phyloP scores from a whole-genome alignment of 768 basidiomycete genomes.

The Hygrocybe punicea region DNA sequence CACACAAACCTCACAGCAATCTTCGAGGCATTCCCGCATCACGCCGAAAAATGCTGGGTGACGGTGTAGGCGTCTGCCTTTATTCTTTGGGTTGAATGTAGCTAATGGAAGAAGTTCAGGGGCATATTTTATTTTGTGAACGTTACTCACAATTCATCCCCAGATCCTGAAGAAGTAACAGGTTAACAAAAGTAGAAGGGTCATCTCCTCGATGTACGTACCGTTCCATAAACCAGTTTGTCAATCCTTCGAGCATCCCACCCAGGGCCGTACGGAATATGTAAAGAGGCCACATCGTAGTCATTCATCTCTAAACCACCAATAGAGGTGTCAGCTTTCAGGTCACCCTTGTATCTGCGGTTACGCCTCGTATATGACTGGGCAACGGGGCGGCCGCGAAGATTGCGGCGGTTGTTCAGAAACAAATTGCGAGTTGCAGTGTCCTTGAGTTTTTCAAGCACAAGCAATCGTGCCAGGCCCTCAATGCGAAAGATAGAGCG shows the following conservation, averaged over 20 bases:
- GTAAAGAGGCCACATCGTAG: slow-evolving; percentile 52
- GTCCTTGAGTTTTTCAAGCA: slow-evolving; percentile 54
- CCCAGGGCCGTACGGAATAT: slow-evolving; percentile 60
- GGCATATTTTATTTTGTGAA: no score
- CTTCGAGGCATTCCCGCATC: slow-evolving; percentile 53
- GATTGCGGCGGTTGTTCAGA: slow-evolving; percentile 44
- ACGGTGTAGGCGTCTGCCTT: slow-evolving; percentile 55
- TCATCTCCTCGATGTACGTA: slow-evolving; percentile 21
- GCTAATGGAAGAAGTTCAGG: slow-evolving; percentile 32
- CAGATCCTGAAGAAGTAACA: slow-evolving; percentile 41
- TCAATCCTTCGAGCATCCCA: slow-evolving; percentile 57
- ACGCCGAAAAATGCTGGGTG: slow-evolving; percentile 64
- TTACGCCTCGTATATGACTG: slow-evolving; percentile 30
- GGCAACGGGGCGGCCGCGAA: slow-evolving; percentile 48
- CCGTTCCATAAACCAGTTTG: slow-evolving; percentile 56
- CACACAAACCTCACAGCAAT: slow-evolving; percentile 54
- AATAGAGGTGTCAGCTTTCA: slow-evolving; percentile 44
- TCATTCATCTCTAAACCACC: slow-evolving; percentile 53
- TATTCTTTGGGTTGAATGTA: slow-evolving; percentile 62
- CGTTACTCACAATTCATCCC: slow-evolving; percentile 52
- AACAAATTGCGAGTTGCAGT: slow-evolving; percentile 44
- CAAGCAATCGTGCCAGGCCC: slow-evolving; percentile 60
- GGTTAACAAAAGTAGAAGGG: not conserved
- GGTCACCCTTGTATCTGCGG: slow-evolving; percentile 51
- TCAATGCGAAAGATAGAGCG: slow-evolving; percentile 54